These are phyloP conservation scores for Corynespora cassiicola DNA, from an alignment of 2,329 filamentous ascomycete species.

Conservation along the genomic window DNA sequence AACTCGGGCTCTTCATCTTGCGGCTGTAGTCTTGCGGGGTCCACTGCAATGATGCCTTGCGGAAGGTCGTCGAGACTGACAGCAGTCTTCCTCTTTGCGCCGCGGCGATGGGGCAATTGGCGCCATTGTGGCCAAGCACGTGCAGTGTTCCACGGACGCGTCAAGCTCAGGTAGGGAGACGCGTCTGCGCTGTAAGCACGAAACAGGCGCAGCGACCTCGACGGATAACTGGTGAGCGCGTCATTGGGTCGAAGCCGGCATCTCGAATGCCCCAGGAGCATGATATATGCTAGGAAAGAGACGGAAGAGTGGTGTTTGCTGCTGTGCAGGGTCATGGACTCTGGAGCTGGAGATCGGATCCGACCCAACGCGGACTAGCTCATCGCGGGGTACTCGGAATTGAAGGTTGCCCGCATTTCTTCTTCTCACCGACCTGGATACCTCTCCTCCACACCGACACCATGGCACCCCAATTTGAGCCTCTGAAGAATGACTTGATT, in stretches of 20 bases:
- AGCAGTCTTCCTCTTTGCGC: constrained; percentile 49
- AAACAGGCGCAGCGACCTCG: constrained; percentile 4
- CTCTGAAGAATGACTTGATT: constrained; percentile 90
- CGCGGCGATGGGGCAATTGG: constrained; percentile 31
- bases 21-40: constrained; percentile 48
- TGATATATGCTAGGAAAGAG: constrained; percentile 13
- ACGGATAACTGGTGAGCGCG: not conserved
- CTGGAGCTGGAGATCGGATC: constrained; percentile 11
- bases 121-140: constrained; percentile 30
- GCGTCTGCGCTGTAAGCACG: not conserved
- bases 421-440: not conserved
- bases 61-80: constrained; percentile 54
- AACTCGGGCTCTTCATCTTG: constrained; percentile 65
- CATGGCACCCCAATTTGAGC: constrained; percentile 77
- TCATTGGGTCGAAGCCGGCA: constrained; percentile 11
- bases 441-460: constrained; percentile 29
- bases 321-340: constrained; percentile 6
- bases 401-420: constrained; percentile 15
- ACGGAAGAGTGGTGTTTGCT: constrained; percentile 5
- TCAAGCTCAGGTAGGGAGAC: constrained; percentile 16
- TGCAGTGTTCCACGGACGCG: constrained; percentile 37
- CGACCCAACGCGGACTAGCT: constrained; percentile 28
- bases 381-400: constrained; percentile 33
- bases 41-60: constrained; percentile 60
- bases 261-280: constrained; percentile 22